Evolutionary conservation across 208 protist species (phyloP).

Genomic region (Leishmania arabica): DNA sequence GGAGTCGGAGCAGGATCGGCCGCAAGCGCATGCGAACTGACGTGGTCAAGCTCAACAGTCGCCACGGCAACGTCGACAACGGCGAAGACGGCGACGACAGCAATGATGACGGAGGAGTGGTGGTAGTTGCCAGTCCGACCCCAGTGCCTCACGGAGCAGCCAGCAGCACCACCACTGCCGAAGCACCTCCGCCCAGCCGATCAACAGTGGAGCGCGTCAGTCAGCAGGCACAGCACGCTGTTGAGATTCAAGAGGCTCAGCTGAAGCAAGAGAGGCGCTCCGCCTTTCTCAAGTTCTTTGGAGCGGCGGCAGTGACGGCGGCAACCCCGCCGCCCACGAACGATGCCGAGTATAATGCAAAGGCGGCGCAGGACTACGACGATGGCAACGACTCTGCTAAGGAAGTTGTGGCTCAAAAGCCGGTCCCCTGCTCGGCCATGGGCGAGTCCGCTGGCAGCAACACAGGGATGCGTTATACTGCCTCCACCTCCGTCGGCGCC

Average conservation of each 20-base stretch:
- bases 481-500: not conserved
- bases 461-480: not conserved
- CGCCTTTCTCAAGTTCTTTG: conserved; percentile 40
- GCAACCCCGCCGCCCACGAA: not conserved
- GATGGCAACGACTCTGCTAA: not conserved
- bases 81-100: not conserved
- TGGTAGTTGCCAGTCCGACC: not conserved
- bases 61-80: not conserved
- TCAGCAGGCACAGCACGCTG: conserved; percentile 1
- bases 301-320: conserved; percentile 12
- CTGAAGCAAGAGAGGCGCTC: conserved; percentile 16
- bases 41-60: not conserved
- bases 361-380: not conserved
- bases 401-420: not conserved
- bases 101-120: not conserved
- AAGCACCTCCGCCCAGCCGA: not conserved
- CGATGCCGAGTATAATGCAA: not conserved
- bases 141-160: not conserved
- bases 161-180: not conserved
- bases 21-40: conserved; percentile 22
- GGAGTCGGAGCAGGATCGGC: not conserved
- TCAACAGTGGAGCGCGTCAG: conserved; percentile 12
- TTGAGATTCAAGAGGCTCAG: conserved; percentile 2
- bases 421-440: not conserved
- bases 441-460: not conserved